Conservation (phyloP, 1,139 yeast genomes). For the Barnettozyma hawaiiensis region DNA sequence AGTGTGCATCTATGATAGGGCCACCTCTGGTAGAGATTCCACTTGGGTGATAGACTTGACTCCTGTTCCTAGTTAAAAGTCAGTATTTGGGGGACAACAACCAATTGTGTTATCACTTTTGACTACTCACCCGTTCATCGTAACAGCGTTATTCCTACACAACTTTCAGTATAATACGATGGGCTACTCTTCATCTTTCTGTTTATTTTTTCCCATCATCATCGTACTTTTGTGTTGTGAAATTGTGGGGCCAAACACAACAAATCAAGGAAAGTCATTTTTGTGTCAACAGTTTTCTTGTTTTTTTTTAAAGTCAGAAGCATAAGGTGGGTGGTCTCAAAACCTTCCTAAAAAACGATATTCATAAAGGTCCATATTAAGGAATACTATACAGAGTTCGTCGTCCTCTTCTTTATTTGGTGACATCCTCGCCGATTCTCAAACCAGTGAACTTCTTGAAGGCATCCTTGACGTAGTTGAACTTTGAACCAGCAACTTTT, state of each 20-base stretch:
- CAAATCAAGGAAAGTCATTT: neutral
- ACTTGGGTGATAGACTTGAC: constrained; percentile 12
- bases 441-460: constrained; percentile 64
- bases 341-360: too few species aligned
- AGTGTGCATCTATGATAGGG: constrained; percentile 1
- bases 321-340: too few species aligned
- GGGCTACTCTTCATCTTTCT: neutral
- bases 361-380: constrained; percentile 8
- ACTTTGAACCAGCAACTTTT: constrained; percentile 33
- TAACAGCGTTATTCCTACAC: too few species aligned
- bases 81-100: too few species aligned
- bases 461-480: constrained; percentile 41
- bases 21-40: constrained; percentile 12
- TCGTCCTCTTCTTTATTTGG: constrained; percentile 41
- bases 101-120: too few species aligned
- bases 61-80: constrained; percentile 1
- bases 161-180: too few species aligned
- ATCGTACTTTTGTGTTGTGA: neutral
- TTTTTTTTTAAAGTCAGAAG: too few species aligned
- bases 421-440: constrained; percentile 60
- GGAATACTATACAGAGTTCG: neutral
- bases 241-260: neutral
- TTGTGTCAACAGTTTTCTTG: constrained; percentile 3
- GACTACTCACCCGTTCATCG: neutral
- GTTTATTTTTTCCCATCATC: neutral